These are phyloP conservation scores for Wickerhamiella musiphila DNA, from an alignment of 805 yeast species.

Conservation along the genomic window DNA sequence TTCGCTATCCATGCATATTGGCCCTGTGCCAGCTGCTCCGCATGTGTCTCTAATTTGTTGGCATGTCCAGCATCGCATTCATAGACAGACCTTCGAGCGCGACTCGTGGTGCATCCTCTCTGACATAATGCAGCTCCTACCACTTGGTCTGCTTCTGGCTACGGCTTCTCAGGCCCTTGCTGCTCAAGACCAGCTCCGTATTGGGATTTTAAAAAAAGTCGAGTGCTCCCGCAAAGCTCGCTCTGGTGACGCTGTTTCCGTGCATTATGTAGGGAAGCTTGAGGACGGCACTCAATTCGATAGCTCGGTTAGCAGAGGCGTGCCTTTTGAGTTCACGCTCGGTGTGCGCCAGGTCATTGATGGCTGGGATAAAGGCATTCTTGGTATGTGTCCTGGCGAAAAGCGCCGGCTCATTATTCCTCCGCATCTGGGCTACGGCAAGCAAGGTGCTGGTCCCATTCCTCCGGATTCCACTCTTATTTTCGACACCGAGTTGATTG, in stretches of 20 bases:
- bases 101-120: too few relatives aligned
- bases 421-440: constrained; percentile 61
- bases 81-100: too few relatives aligned
- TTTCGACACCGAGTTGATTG: constrained; percentile 49
- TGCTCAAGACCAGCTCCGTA: constrained; percentile 15
- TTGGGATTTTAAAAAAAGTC: constrained; percentile 29
- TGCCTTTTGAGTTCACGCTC: constrained; percentile 53
- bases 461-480: constrained; percentile 64
- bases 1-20: too few relatives aligned
- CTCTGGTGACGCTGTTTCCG: constrained; percentile 50
- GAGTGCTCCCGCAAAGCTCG: constrained; percentile 40
- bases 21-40: too few relatives aligned
- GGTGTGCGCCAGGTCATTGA: constrained; percentile 67
- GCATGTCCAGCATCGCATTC: too few relatives aligned
- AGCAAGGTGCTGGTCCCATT: constrained; percentile 51
- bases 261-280: constrained; percentile 65
- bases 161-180: too few relatives aligned
- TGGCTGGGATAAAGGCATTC: constrained; percentile 84
- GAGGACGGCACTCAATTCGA: constrained; percentile 60
- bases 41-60: too few relatives aligned
- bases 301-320: constrained; percentile 43
- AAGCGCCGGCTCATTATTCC: constrained; percentile 67
- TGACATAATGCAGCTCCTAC: too few relatives aligned
- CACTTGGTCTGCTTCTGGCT: too few relatives aligned
- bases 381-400: constrained; percentile 79